Conservation (phyloP, 2,329 filamentous ascomycete species). For the Pseudogymnoascus sp. region DNA sequence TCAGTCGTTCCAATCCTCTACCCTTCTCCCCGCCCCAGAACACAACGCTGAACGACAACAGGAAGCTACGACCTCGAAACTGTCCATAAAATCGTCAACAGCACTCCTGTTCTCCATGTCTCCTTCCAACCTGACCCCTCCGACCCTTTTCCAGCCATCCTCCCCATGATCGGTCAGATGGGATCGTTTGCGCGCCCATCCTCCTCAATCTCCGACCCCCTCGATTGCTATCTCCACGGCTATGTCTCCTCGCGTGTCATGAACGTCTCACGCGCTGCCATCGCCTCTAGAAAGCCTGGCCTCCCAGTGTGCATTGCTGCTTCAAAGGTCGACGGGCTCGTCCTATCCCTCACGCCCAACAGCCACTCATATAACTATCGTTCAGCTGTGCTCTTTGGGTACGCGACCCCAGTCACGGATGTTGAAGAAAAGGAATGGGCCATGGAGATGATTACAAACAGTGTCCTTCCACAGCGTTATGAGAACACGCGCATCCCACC, state of each 20-base stretch:
- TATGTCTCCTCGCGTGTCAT: conserved; percentile 75
- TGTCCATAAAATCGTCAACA: conserved; percentile 70
- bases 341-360: conserved; percentile 72
- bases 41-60: conserved; percentile 30
- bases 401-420: conserved; percentile 59
- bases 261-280: conserved; percentile 41
- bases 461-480: conserved; percentile 63
- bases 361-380: conserved; percentile 83
- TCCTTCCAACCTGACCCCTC: conserved; percentile 57
- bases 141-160: conserved; percentile 64
- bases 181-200: conserved; percentile 59
- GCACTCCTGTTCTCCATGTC: conserved; percentile 66
- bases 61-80: conserved; percentile 63
- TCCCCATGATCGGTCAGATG: conserved; percentile 84
- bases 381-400: conserved; percentile 63
- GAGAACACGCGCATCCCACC: conserved; percentile 61
- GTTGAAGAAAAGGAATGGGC: conserved; percentile 66
- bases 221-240: conserved; percentile 76
- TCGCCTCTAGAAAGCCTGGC: conserved; percentile 30
- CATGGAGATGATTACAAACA: conserved; percentile 70
- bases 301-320: conserved; percentile 66
- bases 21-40: neutral
- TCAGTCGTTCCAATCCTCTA: conserved; percentile 10
- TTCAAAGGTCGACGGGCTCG: conserved; percentile 68
- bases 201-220: conserved; percentile 51